Evolutionary conservation across 1,284 basidiomycete species (phyloP).

Genomic region (Cryptococcus jaspeensis): DNA sequence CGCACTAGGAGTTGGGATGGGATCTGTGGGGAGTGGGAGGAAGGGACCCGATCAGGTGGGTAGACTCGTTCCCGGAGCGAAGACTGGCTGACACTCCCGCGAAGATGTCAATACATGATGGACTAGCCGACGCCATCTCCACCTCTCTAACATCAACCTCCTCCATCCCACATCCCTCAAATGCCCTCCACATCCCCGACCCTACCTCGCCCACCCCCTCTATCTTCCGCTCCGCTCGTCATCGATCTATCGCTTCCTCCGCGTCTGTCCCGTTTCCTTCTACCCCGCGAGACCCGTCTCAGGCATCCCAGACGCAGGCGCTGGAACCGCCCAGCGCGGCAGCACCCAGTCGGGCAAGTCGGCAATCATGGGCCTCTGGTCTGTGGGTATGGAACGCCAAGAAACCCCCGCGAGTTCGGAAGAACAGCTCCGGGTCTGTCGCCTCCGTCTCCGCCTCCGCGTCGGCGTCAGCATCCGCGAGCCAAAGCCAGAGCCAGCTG

Average conservation of each 20-base stretch:
- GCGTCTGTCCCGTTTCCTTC: constrained; percentile 15
- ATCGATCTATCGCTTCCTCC: constrained; percentile 18
- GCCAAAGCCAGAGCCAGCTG: too few species aligned
- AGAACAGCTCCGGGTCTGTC: constrained; percentile 21
- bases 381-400: constrained; percentile 35
- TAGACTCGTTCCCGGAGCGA: background rate
- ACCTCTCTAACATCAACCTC: constrained; percentile 31
- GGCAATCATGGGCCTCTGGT: constrained; percentile 32
- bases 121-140: constrained; percentile 37
- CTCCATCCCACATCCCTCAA: constrained; percentile 4
- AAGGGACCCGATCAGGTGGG: constrained; percentile 28
- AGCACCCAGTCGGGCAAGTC: background rate
- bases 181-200: background rate
- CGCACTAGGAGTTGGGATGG: background rate
- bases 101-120: constrained; percentile 36
- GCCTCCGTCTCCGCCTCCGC: background rate
- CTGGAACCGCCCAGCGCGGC: background rate
- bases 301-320: background rate
- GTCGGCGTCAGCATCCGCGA: background rate
- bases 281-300: background rate
- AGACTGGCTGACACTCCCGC: background rate
- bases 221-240: constrained; percentile 7
- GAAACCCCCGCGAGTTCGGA: constrained; percentile 14
- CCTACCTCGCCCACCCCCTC: constrained; percentile 14
- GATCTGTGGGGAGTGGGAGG: background rate